These are phyloP conservation scores for Thermothielavioides terrestris DNA, from an alignment of 495 filamentous ascomycete genomes.

Conservation along the genomic window DNA sequence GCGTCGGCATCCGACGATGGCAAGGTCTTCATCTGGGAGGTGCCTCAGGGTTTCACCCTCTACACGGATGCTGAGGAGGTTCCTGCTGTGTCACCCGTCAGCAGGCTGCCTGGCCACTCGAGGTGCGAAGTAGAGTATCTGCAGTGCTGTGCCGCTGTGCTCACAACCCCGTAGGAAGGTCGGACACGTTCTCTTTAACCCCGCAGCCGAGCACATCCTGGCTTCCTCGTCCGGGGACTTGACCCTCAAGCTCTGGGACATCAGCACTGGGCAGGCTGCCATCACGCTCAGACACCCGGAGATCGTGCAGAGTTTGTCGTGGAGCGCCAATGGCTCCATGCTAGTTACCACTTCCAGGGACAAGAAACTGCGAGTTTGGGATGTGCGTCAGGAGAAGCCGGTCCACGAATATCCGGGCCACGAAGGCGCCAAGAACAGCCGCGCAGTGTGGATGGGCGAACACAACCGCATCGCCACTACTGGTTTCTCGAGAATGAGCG, in stretches of 20 bases:
- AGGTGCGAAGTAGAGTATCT: constrained; percentile 28
- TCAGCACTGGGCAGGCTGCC: constrained; percentile 63
- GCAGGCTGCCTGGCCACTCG: constrained; percentile 69
- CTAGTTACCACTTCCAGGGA: constrained; percentile 91
- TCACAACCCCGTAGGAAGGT: constrained; percentile 59
- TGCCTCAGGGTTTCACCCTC: constrained; percentile 80
- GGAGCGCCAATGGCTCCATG: constrained; percentile 85
- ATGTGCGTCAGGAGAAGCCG: constrained; percentile 83
- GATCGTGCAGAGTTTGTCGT: constrained; percentile 89
- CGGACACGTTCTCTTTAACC: constrained; percentile 96
- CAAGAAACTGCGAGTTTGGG: constrained; percentile 97
- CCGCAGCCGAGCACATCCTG: constrained; percentile 89
- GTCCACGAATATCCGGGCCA: constrained; percentile 81
- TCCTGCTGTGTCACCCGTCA: constrained; percentile 68
- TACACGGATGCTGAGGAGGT: constrained; percentile 76
- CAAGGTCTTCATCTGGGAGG: constrained; percentile 93
- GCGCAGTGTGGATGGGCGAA: constrained; percentile 92
- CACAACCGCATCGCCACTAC: constrained; percentile 91
- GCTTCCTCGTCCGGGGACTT: constrained; percentile 93
- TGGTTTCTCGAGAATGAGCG: constrained; percentile 96
- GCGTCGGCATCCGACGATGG: constrained; percentile 93
- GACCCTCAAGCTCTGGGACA: constrained; percentile 94
- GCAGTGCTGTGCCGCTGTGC: not conserved
- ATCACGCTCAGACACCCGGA: constrained; percentile 75
- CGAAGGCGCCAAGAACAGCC: constrained; percentile 90